Conservation (phyloP, 495 filamentous ascomycete species). For the Penicillium diatomitis region DNA sequence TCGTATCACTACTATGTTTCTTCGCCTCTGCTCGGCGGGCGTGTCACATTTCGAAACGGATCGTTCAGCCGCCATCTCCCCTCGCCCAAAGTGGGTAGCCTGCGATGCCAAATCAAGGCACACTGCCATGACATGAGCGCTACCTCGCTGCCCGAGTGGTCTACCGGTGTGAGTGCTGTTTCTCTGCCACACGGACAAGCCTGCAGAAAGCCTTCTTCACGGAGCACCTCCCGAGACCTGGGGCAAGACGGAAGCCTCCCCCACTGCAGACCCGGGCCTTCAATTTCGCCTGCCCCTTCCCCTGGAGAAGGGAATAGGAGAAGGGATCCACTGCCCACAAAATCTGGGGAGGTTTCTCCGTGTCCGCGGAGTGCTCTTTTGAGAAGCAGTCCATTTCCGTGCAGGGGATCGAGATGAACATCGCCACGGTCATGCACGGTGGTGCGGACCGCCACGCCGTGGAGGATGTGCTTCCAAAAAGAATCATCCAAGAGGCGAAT, state of each 20-base stretch:
- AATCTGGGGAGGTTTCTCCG: constrained; percentile 11
- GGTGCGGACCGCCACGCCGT: constrained; percentile 12
- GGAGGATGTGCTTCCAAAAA: neutral
- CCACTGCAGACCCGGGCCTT: constrained; percentile 1
- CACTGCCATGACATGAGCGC: too few relatives aligned
- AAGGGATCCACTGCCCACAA: neutral
- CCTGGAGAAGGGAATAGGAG: too few relatives aligned
- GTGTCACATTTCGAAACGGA: neutral
- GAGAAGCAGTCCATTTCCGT: neutral
- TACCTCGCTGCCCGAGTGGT: too few relatives aligned
- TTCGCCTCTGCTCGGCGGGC: neutral
- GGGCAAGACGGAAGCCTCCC: neutral
- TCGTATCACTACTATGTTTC: neutral
- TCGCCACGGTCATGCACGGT: constrained; percentile 1
- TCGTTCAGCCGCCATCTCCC: constrained; percentile 7
- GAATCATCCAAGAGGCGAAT: neutral
- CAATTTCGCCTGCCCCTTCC: neutral
- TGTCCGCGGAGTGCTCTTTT: constrained; percentile 16
- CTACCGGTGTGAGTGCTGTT: too few relatives aligned
- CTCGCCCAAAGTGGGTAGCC: neutral
- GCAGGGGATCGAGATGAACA: neutral
- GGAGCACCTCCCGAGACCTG: neutral
- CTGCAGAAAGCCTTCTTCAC: neutral
- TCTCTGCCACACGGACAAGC: too few relatives aligned
- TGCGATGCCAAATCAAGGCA: neutral